Base-by-base conservation (phyloP, 192 early-diverging fungal genomes). In the Chytriomyces sp. region DNA sequence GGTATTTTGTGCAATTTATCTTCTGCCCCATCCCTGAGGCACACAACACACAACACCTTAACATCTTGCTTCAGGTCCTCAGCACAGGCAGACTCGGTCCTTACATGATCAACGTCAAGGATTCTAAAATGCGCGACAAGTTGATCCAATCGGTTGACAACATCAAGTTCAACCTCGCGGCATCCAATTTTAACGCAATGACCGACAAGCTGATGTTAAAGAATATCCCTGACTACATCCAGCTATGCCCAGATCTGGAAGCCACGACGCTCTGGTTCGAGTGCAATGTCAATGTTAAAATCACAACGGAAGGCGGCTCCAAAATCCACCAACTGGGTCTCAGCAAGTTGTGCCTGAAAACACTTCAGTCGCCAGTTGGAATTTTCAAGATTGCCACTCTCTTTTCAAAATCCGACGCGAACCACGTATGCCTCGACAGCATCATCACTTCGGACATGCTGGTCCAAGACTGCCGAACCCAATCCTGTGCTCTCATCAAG, bases 391-490 rank as follows among this genome's bases (percentile, higher is more conserved):
- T 48, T 49, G 47, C 46, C 0, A 70, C 47, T 11, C 7, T 45
- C 28, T 4, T 24, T 2, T 11, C 50, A 7, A 24, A 18, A 13
- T 11, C 18, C 0, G 48, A 53, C 3, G 7, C 53, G 13, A 49
- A n/a, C 18, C 28, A 26, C 1, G 46, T 46, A 20, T 43, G 6
- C 20, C 26, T 70, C 7, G 53, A 70, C 18, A 70, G 69, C 35
- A 7, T 70, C 13, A 57, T 70, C 50, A 70, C 69, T n/a, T 24
- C 48, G 53, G 69, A 70, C 53, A 70, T 70, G 69, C 20, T 59
- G 7, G 49, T 70, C 48, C 69, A 70, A 70, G 69, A 70, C 28
- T 70, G 69, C 35, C 69, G 69, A 57, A 70, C 69, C 26, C 18
- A 1, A 3, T 43, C 69, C 7, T 70, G 48, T 26, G 18, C 69